Base-by-base conservation (phyloP, 495 filamentous ascomycete species). In the Penicillium pulvis region DNA sequence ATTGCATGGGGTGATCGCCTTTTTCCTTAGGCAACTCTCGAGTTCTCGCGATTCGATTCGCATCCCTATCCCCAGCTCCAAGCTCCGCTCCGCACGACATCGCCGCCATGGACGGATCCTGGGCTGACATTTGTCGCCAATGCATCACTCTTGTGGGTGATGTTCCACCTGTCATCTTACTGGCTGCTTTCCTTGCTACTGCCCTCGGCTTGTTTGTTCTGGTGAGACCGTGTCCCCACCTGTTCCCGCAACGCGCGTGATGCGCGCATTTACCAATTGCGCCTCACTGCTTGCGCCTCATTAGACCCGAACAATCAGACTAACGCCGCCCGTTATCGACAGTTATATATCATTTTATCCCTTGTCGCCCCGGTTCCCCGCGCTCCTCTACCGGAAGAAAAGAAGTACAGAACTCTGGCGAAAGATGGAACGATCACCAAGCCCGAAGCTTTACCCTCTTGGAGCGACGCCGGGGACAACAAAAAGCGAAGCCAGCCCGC, bases 291-390 rank as follows among this genome's bases (percentile, higher is more conserved):
- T 41, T 41, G 16, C 16, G 4, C 14, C 39, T 14, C 2, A 41
- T 41, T 41, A 3, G 17, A 16, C 3, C n/a, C 39, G 11, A 43
- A 19, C 19, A 36, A 23, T 14, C 10, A 46, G 17, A 31, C 41
- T 57, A 36, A 57, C 45, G 1, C 8, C 0, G 47, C 6, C n/a
- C 12, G 33, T 3, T 23, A 17, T 23, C 14, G 39, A 20, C 43
- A 93, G 91, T 75, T 89, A 65, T 95, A 92, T 71, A 59, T 86
- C 53, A 68, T 82, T 50, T 80, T 97, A 55, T 85, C 82, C 63
- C 65, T 91, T 59, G 78, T 93, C 69, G 93, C 93, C 12, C 92
- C 92, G 24, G 82, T 85, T 26, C 94, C 94, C 2, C 91, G 94
- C 45, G 74, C 78, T 10, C 81, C 90, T 3, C 78, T 85, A 23